phyloP scores from a whole-genome alignment of 257 asterid genomes.

The Cordia subcordata region DNA sequence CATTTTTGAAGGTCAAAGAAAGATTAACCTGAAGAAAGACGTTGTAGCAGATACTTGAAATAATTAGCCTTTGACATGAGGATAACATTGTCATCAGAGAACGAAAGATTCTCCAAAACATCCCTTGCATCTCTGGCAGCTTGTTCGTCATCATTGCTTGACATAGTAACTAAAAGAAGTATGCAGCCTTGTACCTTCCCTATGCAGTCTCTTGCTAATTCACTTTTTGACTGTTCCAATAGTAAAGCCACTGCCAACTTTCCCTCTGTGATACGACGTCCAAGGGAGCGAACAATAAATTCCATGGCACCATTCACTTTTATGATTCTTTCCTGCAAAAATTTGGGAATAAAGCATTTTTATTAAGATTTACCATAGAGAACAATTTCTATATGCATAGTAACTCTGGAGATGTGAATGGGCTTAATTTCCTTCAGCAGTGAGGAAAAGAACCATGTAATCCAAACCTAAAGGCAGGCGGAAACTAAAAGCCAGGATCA shows the following conservation, averaged over 20 bases:
- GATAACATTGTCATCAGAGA: slow-evolving; percentile 59
- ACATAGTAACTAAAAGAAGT: slow-evolving; percentile 53
- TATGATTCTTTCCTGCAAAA: slow-evolving; percentile 48
- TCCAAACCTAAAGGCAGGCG: no score
- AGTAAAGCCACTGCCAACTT: slow-evolving; percentile 50
- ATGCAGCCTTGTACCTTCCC: slow-evolving; percentile 64
- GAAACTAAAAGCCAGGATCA: no score
- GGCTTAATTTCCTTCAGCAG: no score
- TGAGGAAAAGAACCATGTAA: no score
- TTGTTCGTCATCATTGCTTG: slow-evolving; percentile 47
- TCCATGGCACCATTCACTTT: slow-evolving; percentile 37
- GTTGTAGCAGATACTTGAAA: slow-evolving; percentile 49
- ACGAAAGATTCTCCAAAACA: slow-evolving; percentile 55
- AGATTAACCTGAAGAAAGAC: slow-evolving; percentile 51
- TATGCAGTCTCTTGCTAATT: slow-evolving; percentile 35
- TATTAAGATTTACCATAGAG: background rate
- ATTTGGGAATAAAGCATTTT: slow-evolving; percentile 11
- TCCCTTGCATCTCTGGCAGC: slow-evolving; percentile 42
- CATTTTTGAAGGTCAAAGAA: no score
- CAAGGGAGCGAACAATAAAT: slow-evolving; percentile 54
- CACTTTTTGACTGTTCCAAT: slow-evolving; percentile 48
- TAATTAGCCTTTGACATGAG: slow-evolving; percentile 59
- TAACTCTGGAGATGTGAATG: background rate
- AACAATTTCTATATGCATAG: background rate
- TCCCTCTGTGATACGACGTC: slow-evolving; percentile 48